Evolutionary conservation across 441 rosid species (phyloP).

Genomic region (Brassica hybrid): DNA sequence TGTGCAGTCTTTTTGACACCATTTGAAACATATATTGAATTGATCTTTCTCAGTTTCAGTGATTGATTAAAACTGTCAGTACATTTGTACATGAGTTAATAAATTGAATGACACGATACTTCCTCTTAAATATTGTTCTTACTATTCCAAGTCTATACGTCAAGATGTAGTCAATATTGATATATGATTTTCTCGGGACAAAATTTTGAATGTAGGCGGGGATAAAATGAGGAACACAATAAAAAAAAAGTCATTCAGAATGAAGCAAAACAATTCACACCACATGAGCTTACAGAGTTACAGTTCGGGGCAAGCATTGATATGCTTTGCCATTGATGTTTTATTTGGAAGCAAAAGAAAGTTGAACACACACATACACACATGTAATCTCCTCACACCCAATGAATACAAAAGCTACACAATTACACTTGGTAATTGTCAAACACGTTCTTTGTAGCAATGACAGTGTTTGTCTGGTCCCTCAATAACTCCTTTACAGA

Average conservation of each 20-base stretch:
- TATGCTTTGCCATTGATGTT: background rate
- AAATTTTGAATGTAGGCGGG: too few species aligned
- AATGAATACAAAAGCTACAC: background rate
- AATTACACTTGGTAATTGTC: background rate
- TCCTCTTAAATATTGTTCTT: too few species aligned
- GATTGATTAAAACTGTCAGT: too few species aligned
- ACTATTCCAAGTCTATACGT: too few species aligned
- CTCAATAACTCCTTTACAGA: slow-evolving; percentile 10
- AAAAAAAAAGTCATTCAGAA: background rate
- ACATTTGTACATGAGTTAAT: too few species aligned
- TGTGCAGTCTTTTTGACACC: too few species aligned
- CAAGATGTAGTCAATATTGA: too few species aligned
- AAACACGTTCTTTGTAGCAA: slow-evolving; percentile 17
- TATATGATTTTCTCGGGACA: too few species aligned
- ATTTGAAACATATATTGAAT: too few species aligned
- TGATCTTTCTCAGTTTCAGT: too few species aligned
- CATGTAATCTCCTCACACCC: background rate
- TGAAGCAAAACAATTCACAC: background rate
- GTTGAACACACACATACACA: background rate
- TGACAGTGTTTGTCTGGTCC: slow-evolving; percentile 6
- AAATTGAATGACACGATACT: too few species aligned
- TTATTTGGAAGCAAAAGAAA: slow-evolving; percentile 2
- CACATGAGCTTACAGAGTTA: slow-evolving; percentile 8
- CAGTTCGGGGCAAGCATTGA: background rate
- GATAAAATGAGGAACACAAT: too few species aligned